phyloP scores from a whole-genome alignment of 805 yeast species.

The Kluyveromyces starmeri region DNA sequence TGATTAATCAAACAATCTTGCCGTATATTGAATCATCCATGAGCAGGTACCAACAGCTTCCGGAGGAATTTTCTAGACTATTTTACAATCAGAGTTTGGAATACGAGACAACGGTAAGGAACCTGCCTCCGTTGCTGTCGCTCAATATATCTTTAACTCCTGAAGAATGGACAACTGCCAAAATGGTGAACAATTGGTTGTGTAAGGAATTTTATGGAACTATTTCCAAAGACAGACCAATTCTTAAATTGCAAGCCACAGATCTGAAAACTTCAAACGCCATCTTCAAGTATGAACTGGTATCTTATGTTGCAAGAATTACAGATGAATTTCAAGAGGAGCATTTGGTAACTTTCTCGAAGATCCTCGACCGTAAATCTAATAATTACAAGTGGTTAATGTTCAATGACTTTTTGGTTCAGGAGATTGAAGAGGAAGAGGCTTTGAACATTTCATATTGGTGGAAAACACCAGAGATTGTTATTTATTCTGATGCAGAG shows the following conservation, averaged over 20 bases:
- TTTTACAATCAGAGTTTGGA: slow-evolving; percentile 45
- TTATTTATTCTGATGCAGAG: slow-evolving; percentile 51
- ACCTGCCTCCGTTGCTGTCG: slow-evolving; percentile 56
- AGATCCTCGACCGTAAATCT: slow-evolving; percentile 31
- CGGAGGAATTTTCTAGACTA: slow-evolving; percentile 47
- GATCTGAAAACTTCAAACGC: slow-evolving; percentile 25
- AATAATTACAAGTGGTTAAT: slow-evolving; percentile 53
- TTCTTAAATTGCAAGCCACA: slow-evolving; percentile 26
- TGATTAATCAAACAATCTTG: slow-evolving; percentile 34
- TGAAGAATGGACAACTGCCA: slow-evolving; percentile 45
- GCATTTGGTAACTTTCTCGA: slow-evolving; percentile 51
- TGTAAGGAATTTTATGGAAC: slow-evolving; percentile 49
- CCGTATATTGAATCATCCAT: slow-evolving; percentile 55
- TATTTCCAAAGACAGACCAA: slow-evolving; percentile 31
- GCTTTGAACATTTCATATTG: slow-evolving; percentile 60
- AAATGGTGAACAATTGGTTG: slow-evolving; percentile 48
- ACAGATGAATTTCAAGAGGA: slow-evolving; percentile 44
- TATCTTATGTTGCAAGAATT: slow-evolving; percentile 65
- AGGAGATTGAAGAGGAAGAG: slow-evolving; percentile 63
- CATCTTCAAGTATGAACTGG: slow-evolving; percentile 45
- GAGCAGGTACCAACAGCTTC: slow-evolving; percentile 41
- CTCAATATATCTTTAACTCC: slow-evolving; percentile 49
- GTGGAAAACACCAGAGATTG: slow-evolving; percentile 80
- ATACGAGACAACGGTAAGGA: slow-evolving; percentile 40
- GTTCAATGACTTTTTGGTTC: slow-evolving; percentile 87